phyloP scores from a whole-genome alignment of 2,329 filamentous ascomycete species.

The Aspergillus sp. region DNA sequence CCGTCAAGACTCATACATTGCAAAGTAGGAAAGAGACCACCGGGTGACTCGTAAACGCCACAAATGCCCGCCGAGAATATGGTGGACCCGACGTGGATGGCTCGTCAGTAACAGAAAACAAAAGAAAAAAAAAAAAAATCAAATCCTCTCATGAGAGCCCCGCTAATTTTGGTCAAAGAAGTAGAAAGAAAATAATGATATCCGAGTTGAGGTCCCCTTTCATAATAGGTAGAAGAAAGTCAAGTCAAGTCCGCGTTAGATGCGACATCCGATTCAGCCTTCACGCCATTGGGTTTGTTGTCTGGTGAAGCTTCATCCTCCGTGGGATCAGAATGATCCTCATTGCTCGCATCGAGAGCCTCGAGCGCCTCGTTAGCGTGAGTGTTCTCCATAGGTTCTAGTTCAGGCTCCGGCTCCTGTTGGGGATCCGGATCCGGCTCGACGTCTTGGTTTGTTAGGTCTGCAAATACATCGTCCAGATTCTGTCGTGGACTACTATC shows the following conservation, averaged over 20 bases:
- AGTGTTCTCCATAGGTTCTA: slow-evolving; percentile 42
- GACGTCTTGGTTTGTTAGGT: slow-evolving; percentile 46
- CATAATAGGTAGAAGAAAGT: background rate
- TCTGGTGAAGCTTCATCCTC: slow-evolving; percentile 24
- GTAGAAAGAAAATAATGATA: background rate
- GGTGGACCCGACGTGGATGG: background rate
- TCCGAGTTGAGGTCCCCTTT: background rate
- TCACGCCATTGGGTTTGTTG: slow-evolving; percentile 22
- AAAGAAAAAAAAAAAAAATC: slow-evolving; percentile 4
- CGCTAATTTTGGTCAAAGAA: background rate
- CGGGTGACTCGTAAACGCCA: slow-evolving; percentile 9
- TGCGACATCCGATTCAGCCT: slow-evolving; percentile 16
- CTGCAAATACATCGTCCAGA: slow-evolving; percentile 47
- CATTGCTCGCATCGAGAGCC: slow-evolving; percentile 40
- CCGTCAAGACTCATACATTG: slow-evolving; percentile 19
- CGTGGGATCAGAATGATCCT: slow-evolving; percentile 31
- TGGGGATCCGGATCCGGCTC: slow-evolving; percentile 35
- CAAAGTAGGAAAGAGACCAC: slow-evolving; percentile 12
- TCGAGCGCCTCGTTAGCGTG: slow-evolving; percentile 50
- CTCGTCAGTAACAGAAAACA: background rate
- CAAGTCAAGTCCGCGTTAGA: slow-evolving; percentile 9
- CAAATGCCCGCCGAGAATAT: slow-evolving; percentile 6
- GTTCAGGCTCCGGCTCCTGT: slow-evolving; percentile 25
- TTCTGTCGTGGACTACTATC: slow-evolving; percentile 42
- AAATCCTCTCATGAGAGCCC: slow-evolving; percentile 4